Conservation (phyloP, 78 protist genomes). For the Dictyostelium intermedium region DNA sequence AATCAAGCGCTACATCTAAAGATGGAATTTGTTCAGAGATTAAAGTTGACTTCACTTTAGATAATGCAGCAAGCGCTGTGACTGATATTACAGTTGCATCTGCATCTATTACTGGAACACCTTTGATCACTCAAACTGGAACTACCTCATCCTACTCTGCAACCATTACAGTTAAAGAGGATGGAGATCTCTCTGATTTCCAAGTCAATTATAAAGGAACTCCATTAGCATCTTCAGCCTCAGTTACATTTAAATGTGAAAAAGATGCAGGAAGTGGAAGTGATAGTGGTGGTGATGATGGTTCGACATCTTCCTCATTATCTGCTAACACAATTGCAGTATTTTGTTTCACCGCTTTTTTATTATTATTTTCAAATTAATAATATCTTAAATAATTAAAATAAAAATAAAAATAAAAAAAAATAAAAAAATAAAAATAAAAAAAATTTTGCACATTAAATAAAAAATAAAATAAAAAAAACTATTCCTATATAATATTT, state of each 20-base stretch:
- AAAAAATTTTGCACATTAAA: no score
- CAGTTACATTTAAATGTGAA: not conserved
- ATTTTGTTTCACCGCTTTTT: not conserved
- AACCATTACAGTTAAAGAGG: not conserved
- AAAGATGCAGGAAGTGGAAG: not conserved
- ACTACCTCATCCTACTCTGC: not conserved
- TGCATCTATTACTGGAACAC: not conserved
- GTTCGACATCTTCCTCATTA: not conserved
- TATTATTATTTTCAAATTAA: not conserved
- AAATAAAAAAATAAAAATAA: no score
- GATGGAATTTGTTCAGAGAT: not conserved
- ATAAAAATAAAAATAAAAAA: not conserved
- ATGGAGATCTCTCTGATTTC: not conserved
- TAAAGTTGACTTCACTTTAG: not conserved
- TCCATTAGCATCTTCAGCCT: not conserved
- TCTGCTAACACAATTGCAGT: not conserved
- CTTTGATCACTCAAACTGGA: not conserved
- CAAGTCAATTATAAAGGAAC: not conserved
- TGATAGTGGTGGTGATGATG: not conserved
- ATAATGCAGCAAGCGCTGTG: not conserved
- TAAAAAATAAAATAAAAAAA: no score
- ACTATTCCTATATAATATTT: no score
- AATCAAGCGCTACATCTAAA: not conserved
- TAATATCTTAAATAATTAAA: not conserved
- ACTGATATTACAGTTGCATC: not conserved